Base-by-base conservation (phyloP, 371 early-diverging fungal species). In the Mucor velutinosus region DNA sequence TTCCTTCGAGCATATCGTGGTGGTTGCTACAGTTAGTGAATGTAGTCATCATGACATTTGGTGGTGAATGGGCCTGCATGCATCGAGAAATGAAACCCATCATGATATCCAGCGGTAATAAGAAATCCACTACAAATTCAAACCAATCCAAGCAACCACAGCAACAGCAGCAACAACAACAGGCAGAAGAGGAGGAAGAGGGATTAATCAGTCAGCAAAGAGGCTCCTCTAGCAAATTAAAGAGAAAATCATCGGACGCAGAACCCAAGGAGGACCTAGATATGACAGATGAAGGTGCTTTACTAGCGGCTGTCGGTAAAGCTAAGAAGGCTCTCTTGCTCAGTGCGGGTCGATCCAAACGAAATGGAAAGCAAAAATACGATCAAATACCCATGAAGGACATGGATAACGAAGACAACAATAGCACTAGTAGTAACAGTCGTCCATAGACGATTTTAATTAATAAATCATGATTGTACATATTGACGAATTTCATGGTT, bases 11-110 rank as follows among this genome's bases (percentile, higher is more conserved):
- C 30, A 71, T 88, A 8, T 67, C 89, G 8, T 94, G 93, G 93
- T 93, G 93, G 93, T 49, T 87, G 27, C 65, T 87, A 32, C 83
- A 90, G 60, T 49, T 84, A 0, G 72, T 82, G 2, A 81, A 86
- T 6, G 72, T 84, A 14, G 75, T 77, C 2, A 79, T 91, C 56
- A 89, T 90, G 85, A 87, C 90, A 12, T 69, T 94, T 60, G 93
- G 92, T 14, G 93, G 92, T 7, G 94, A 95, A 72, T 88, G 92
- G 77, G 87, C 92, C 30, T 94, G 94, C 72, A 91, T 92, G 91
- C 88, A 85, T 58, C 72, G 79, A 69, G 95, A 95, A 70, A 85
- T 94, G 88, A 88, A 91, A 67, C 95, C 95, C 2, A 94, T 95
- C 63, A 56, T 84, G 55, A 77, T 93, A 10, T 78, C 71, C 21